phyloP scores from a whole-genome alignment of 768 basidiomycete genomes.

The Suillus discolor region DNA sequence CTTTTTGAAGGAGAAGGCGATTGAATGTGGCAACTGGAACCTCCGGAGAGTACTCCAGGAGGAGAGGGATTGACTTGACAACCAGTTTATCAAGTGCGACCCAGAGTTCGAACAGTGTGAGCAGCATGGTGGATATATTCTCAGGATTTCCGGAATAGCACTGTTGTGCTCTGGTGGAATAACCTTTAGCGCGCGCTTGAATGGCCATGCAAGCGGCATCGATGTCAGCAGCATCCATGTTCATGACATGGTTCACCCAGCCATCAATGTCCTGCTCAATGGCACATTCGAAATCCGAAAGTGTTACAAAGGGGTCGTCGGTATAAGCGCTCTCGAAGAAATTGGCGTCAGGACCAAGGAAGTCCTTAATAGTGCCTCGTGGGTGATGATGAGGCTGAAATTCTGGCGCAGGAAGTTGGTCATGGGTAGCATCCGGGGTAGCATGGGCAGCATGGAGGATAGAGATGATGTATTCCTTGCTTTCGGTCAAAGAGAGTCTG shows the following conservation, averaged over 20 bases:
- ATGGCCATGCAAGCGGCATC: slow-evolving; percentile 29
- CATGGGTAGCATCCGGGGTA: background rate
- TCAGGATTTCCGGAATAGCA: slow-evolving; percentile 40
- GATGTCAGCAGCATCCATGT: slow-evolving; percentile 16
- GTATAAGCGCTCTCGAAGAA: slow-evolving; percentile 20
- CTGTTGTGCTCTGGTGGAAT: slow-evolving; percentile 27
- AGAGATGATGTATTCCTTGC: slow-evolving; percentile 29
- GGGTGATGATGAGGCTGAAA: slow-evolving; percentile 8
- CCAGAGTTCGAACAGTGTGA: slow-evolving; percentile 52
- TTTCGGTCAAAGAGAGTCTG: slow-evolving; percentile 33
- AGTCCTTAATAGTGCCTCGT: slow-evolving; percentile 21
- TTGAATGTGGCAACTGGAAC: slow-evolving; percentile 41
- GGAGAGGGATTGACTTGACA: slow-evolving; percentile 37
- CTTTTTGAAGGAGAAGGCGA: slow-evolving; percentile 41
- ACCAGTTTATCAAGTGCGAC: slow-evolving; percentile 44
- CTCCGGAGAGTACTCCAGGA: slow-evolving; percentile 48
- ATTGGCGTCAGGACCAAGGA: slow-evolving; percentile 14
- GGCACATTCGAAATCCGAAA: slow-evolving; percentile 41
- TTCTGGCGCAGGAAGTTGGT: slow-evolving; percentile 6
- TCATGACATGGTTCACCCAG: slow-evolving; percentile 31
- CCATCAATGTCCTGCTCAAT: slow-evolving; percentile 32
- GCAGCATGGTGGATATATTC: slow-evolving; percentile 40
- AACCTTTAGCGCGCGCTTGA: slow-evolving; percentile 26
- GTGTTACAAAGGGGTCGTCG: slow-evolving; percentile 18
- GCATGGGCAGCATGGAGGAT: slow-evolving; percentile 13